phyloP scores from a whole-genome alignment of 2,329 filamentous ascomycete genomes.

The Lecanosticta acicola region DNA sequence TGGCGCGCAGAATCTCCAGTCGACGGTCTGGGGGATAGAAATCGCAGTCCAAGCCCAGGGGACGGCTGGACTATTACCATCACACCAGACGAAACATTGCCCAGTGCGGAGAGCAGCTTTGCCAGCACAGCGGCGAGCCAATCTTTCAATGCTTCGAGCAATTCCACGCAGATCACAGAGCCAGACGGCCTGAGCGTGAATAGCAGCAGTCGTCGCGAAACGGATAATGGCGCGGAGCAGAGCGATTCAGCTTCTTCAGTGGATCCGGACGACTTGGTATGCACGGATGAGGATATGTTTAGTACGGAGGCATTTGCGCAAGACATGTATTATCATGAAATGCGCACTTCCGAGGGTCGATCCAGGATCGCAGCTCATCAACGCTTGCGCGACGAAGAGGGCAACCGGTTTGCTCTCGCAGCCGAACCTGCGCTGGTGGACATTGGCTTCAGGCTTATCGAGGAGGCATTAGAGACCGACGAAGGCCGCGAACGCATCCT shows the following conservation, averaged over 20 bases:
- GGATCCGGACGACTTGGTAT: slow-evolving; percentile 44
- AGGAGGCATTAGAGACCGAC: slow-evolving; percentile 26
- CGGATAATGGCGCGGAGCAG: slow-evolving; percentile 44
- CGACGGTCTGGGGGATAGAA: slow-evolving; percentile 77
- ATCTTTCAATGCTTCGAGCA: slow-evolving; percentile 37
- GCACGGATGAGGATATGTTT: slow-evolving; percentile 26
- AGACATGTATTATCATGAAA: slow-evolving; percentile 27
- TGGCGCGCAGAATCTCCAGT: slow-evolving; percentile 35
- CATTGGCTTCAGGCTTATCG: slow-evolving; percentile 30
- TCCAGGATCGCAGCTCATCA: slow-evolving; percentile 22
- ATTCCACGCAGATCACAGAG: slow-evolving; percentile 33
- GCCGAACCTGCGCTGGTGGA: slow-evolving; percentile 24
- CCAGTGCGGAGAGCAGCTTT: slow-evolving; percentile 78
- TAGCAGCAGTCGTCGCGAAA: slow-evolving; percentile 32
- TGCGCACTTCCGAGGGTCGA: slow-evolving; percentile 22
- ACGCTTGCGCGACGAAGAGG: slow-evolving; percentile 32
- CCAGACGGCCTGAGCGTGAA: slow-evolving; percentile 18
- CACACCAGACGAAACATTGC: slow-evolving; percentile 72
- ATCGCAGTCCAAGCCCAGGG: slow-evolving; percentile 68
- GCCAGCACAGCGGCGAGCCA: slow-evolving; percentile 57
- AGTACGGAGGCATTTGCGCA: slow-evolving; percentile 25
- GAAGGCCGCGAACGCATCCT: slow-evolving; percentile 26
- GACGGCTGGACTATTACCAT: slow-evolving; percentile 73
- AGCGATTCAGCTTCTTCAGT: slow-evolving; percentile 48
- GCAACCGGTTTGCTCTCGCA: slow-evolving; percentile 23